Conservation (phyloP, 2,329 filamentous ascomycete species). For the Tolypocladium guangdongense region DNA sequence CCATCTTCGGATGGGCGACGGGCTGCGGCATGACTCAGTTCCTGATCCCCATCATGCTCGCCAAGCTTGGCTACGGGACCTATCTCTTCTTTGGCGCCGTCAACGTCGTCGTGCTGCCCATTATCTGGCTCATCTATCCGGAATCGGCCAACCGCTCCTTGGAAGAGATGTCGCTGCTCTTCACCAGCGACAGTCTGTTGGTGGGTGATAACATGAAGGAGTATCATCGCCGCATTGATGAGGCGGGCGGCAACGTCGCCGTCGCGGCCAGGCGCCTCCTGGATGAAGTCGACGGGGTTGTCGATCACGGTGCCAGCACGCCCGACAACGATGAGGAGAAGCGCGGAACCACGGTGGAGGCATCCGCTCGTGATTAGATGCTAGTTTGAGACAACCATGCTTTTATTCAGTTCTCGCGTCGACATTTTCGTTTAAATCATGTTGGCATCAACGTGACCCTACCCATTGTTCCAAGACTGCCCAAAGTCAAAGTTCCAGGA, state of each 20-base stretch:
- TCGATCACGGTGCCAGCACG: background rate
- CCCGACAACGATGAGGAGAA: background rate
- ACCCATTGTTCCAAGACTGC: background rate
- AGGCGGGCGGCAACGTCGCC: constrained; percentile 11
- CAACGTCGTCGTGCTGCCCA: constrained; percentile 38
- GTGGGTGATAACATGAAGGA: constrained; percentile 33
- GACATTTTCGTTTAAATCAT: background rate
- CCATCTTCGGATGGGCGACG: constrained; percentile 48
- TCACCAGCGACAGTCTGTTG: constrained; percentile 32
- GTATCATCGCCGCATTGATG: constrained; percentile 9
- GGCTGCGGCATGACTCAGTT: constrained; percentile 43
- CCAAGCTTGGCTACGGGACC: constrained; percentile 31
- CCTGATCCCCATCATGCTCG: constrained; percentile 42
- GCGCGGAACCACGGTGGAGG: background rate
- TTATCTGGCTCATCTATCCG: constrained; percentile 31
- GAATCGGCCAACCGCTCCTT: constrained; percentile 6
- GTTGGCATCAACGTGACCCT: background rate
- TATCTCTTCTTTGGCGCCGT: constrained; percentile 41
- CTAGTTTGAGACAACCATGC: background rate
- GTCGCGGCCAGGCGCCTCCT: constrained; percentile 10
- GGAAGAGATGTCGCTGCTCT: constrained; percentile 31
- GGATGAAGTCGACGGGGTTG: constrained; percentile 9
- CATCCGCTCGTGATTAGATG: background rate
- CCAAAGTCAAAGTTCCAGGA: constrained; percentile 9
- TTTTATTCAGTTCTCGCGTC: background rate